Evolutionary conservation across 805 yeast genomes (phyloP).

Genomic region (Metschnikowia reukaufii): DNA sequence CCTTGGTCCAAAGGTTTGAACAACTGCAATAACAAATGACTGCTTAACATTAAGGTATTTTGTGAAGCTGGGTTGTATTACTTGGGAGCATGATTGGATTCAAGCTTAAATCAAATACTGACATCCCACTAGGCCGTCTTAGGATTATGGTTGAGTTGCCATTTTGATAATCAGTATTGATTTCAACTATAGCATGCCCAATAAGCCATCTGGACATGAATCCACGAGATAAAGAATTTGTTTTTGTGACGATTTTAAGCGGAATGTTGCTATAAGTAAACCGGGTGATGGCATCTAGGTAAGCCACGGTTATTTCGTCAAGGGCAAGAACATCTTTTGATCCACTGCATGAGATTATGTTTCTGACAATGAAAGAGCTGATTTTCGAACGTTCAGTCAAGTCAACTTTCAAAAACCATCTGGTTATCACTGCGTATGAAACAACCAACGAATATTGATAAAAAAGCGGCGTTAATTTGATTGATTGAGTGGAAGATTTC

Average conservation of each 20-base stretch:
- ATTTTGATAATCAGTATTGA: constrained; percentile 50
- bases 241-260: constrained; percentile 38
- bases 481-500: constrained; percentile 51
- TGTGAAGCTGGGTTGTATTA: constrained; percentile 12
- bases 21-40: constrained; percentile 52
- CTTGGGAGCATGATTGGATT: constrained; percentile 27
- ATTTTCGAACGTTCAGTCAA: constrained; percentile 57
- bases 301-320: constrained; percentile 59
- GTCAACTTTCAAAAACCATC: constrained; percentile 69
- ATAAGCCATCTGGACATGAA: constrained; percentile 52
- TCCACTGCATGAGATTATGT: constrained; percentile 41
- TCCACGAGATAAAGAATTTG: constrained; percentile 4
- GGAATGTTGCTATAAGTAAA: constrained; percentile 67
- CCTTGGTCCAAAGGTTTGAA: constrained; percentile 42
- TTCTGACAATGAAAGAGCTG: constrained; percentile 62
- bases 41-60: constrained; percentile 27
- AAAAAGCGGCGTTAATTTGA: constrained; percentile 48
- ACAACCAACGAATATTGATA: constrained; percentile 61
- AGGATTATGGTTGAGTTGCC: constrained; percentile 55
- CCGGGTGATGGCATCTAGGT: constrained; percentile 64
- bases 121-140: constrained; percentile 67
- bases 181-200: constrained; percentile 56
- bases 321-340: constrained; percentile 25
- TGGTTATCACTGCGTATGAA: constrained; percentile 66
- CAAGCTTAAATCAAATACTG: constrained; percentile 45